Base-by-base conservation (phyloP, 148 eudicot species). In the Chenopodium formosanum region DNA sequence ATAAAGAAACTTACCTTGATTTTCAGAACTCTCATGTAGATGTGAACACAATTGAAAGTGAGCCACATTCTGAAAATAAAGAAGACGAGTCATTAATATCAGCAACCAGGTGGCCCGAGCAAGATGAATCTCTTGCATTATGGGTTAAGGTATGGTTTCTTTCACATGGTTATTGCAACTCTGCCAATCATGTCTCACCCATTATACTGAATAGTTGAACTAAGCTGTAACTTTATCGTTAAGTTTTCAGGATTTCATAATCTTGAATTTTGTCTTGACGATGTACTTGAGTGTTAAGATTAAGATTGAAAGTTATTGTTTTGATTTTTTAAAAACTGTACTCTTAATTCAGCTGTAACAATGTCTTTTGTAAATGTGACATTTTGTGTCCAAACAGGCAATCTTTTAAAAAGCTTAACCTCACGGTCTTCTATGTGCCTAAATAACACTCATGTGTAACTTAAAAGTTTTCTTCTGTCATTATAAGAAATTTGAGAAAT, bases 61-160 rank as follows among this genome's bases (percentile, higher is more conserved):
- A 82, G 47, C 65, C 87, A 3, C 82, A 78, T 71, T 66, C 74
- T 78, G 84, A 80, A 56, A 78, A 82, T 79, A 83, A 87, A 76
- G 92, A 95, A 58, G 85, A 84, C 17, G 91, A 85, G 56, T 80
- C 87, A 48, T 83, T 88, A 65, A 64, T 76, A 85, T 82, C 86
- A 27, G 90, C 87, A 82, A 70, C 86, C 52, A 77, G 84, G 78
- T 92, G 93, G 88, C 88, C 91, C 1, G 92, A 90, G 75, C 83
- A 76, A 46, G 95, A 90, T 88, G 94, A 91, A 85, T 83, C 97
- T 80, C 81, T 90, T 78, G 90, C 99, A 78, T 93, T 96, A 79
- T 96, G 99, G 99, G 98, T 96, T 50, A 94, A 94, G 99, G 99
- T 96, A 91, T 23, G 78, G 67, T 78, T 83, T 80, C 62, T 79